Conservation (phyloP, 768 basidiomycete species). For the Ephemerocybe angulata region DNA sequence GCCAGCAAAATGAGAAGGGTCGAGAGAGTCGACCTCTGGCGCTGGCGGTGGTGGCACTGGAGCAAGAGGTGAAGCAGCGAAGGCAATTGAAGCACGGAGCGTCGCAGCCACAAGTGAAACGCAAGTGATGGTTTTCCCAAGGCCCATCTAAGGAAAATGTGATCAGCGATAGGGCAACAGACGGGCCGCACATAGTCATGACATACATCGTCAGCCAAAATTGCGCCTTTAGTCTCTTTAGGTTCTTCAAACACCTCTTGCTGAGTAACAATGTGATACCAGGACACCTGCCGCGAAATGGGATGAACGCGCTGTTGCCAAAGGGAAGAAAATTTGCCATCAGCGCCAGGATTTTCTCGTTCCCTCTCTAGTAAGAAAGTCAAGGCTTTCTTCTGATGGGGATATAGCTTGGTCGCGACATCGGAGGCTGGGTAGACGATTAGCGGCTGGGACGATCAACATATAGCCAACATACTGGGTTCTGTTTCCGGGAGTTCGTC, state of each 20-base stretch:
- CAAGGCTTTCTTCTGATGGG: constrained; percentile 97
- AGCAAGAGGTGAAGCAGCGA: constrained; percentile 56
- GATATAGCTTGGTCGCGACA: constrained; percentile 85
- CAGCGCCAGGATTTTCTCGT: constrained; percentile 52
- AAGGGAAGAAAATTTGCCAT: constrained; percentile 65
- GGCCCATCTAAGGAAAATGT: constrained; percentile 71
- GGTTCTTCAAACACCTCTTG: constrained; percentile 68
- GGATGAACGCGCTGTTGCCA: constrained; percentile 62
- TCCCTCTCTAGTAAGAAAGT: constrained; percentile 92
- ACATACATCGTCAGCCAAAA: constrained; percentile 94
- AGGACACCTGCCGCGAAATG: constrained; percentile 43
- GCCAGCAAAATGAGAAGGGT: constrained; percentile 65
- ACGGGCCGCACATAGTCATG: constrained; percentile 12
- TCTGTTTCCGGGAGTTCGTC: constrained; percentile 85
- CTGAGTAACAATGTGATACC: constrained; percentile 85
- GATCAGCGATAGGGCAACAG: constrained; percentile 9
- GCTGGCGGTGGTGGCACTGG: constrained; percentile 36
- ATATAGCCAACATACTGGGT: constrained; percentile 52
- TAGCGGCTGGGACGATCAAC: constrained; percentile 6
- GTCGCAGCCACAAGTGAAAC: constrained; percentile 92
- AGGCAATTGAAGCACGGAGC: constrained; percentile 60
- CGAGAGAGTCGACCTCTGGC: constrained; percentile 22
- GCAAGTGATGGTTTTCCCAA: constrained; percentile 96
- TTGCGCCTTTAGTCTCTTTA: constrained; percentile 75
- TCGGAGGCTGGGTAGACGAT: constrained; percentile 44